Evolutionary conservation across 768 basidiomycete species (phyloP).

Genomic region (Lactarius sp.): DNA sequence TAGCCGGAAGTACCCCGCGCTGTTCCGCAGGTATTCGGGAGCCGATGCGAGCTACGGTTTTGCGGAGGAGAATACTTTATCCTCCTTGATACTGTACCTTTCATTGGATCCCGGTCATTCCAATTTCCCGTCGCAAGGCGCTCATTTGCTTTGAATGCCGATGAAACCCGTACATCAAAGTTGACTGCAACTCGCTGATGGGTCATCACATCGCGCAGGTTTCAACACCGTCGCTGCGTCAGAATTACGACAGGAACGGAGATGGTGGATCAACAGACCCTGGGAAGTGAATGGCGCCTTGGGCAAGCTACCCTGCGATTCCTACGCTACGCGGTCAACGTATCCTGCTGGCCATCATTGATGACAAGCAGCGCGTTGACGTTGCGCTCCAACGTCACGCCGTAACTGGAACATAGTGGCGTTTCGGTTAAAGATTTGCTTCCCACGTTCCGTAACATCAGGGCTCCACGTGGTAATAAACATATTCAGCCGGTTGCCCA

Average conservation of each 20-base stretch:
- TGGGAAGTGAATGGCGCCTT: not conserved
- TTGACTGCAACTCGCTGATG: not conserved
- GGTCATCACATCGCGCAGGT: constrained; percentile 12
- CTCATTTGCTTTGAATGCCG: constrained; percentile 3
- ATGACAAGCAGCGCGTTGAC: not conserved
- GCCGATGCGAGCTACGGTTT: not conserved
- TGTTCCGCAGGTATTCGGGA: constrained; percentile 12
- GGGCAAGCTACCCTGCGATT: not conserved
- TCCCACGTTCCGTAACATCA: constrained; percentile 6
- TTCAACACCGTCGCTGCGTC: not conserved
- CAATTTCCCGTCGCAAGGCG: not conserved
- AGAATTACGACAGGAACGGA: not conserved
- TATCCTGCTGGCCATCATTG: not conserved
- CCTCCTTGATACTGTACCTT: not conserved
- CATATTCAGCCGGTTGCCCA: not conserved
- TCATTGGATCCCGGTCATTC: not conserved
- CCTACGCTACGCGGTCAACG: not conserved
- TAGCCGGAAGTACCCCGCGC: constrained; percentile 3
- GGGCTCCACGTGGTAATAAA: not conserved
- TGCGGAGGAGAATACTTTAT: not conserved
- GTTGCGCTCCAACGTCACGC: not conserved
- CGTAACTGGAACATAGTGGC: not conserved
- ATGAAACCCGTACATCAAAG: constrained; percentile 1
- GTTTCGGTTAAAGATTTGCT: not conserved
- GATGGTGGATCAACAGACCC: not conserved